Evolutionary conservation across 495 filamentous ascomycete species (phyloP).

Genomic region (Penicillium atrosanguineum): DNA sequence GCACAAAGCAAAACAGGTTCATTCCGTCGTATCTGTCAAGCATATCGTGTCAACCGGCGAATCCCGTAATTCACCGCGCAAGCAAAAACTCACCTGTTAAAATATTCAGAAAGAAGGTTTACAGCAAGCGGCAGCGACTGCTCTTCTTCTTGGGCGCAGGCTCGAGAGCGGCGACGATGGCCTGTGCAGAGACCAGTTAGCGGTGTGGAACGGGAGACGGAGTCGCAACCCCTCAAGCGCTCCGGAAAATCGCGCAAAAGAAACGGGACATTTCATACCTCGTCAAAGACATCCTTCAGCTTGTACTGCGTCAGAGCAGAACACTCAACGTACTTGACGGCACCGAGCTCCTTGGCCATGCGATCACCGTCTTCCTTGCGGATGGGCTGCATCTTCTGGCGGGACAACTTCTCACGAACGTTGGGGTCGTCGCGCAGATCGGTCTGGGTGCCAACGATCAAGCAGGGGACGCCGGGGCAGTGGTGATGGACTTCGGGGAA

Average conservation of each 20-base stretch:
- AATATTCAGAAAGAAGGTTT: slow-evolving; percentile 16
- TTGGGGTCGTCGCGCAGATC: slow-evolving; percentile 90
- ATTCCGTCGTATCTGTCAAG: slow-evolving; percentile 31
- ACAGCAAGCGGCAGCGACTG: slow-evolving; percentile 44
- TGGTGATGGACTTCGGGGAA: slow-evolving; percentile 98
- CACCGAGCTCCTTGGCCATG: slow-evolving; percentile 94
- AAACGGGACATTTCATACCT: slow-evolving; percentile 57
- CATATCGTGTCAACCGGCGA: neutral
- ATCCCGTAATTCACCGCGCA: neutral
- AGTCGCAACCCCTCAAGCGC: neutral
- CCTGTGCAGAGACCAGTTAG: slow-evolving; percentile 46
- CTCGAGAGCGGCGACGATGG: slow-evolving; percentile 86
- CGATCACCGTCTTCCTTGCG: slow-evolving; percentile 87
- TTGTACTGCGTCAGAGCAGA: slow-evolving; percentile 97
- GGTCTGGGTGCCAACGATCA: slow-evolving; percentile 97
- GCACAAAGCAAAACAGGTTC: slow-evolving; percentile 26
- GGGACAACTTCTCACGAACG: slow-evolving; percentile 85
- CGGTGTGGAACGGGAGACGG: slow-evolving; percentile 3
- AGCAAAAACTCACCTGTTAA: slow-evolving; percentile 23
- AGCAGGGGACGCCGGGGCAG: slow-evolving; percentile 94
- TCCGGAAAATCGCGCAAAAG: neutral
- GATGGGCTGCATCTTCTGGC: slow-evolving; percentile 93
- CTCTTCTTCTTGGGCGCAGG: slow-evolving; percentile 72
- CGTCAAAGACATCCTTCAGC: slow-evolving; percentile 98
- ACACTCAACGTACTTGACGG: slow-evolving; percentile 98